A percentile compares a stretch with the other conserved stretches of the same genome.
Conservation (phyloP, 1,284 basidiomycete species). For the Cutaneotrichosporon cavernicola region DNA sequence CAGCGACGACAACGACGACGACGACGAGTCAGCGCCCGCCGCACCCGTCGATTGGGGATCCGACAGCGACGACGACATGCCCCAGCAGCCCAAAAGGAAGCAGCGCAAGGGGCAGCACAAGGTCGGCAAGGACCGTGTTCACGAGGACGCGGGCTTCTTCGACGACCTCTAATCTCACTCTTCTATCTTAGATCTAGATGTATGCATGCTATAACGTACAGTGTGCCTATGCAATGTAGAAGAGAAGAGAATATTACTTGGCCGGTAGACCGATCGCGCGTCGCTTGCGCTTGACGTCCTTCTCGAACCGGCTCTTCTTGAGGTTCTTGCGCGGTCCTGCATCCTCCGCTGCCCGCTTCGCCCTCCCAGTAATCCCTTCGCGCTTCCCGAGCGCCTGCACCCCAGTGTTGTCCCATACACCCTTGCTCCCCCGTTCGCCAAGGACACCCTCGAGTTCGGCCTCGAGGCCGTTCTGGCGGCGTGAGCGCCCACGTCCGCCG, state of each 20-base stretch:
- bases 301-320: conserved; percentile 75
- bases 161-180: conserved; percentile 58
- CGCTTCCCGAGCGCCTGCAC: conserved; percentile 58
- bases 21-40: conserved; percentile 34
- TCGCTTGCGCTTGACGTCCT: conserved; percentile 60
- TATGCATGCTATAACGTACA: conserved; percentile 15
- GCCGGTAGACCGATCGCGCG: conserved; percentile 22
- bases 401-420: conserved; percentile 59
- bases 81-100: conserved; percentile 35
- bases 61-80: conserved; percentile 20
- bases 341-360: conserved; percentile 11
- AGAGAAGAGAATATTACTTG: conserved; percentile 10
- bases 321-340: conserved; percentile 42
- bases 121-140: conserved; percentile 20
- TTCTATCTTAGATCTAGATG: not conserved
- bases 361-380: conserved; percentile 59
- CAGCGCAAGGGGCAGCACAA: conserved; percentile 47
- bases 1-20: conserved; percentile 51
- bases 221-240: not conserved
- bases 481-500: conserved; percentile 56
- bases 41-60: conserved; percentile 7
- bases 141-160: conserved; percentile 66
- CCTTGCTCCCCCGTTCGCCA: conserved; percentile 56
- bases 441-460: conserved; percentile 82
- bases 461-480: conserved; percentile 71